phyloP scores from a whole-genome alignment of 2,329 filamentous ascomycete species.

The Neofusicoccum laricinum region DNA sequence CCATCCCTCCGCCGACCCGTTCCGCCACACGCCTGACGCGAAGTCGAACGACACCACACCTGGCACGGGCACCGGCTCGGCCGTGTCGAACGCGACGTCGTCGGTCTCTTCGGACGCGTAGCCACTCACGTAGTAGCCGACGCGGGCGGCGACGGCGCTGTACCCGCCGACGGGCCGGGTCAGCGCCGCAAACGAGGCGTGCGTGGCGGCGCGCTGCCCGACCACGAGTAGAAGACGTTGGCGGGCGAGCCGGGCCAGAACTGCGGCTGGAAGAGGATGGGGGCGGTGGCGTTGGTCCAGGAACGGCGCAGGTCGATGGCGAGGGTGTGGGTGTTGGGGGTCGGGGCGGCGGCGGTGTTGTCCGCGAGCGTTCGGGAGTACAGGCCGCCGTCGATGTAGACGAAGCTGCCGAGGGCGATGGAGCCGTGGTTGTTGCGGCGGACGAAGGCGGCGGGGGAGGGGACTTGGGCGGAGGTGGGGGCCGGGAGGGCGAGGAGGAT shows the following conservation, averaged over 20 bases:
- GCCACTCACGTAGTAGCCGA: background rate
- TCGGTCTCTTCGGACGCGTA: background rate
- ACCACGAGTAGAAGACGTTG: constrained; percentile 1
- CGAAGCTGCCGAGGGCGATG: background rate
- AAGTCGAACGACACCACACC: constrained; percentile 10
- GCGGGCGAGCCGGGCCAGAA: background rate
- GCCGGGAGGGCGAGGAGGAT: background rate
- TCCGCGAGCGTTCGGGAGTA: background rate
- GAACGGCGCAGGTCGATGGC: constrained; percentile 5
- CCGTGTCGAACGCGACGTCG: background rate
- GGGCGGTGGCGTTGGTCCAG: constrained; percentile 13
- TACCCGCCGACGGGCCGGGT: background rate
- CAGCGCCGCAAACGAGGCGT: background rate
- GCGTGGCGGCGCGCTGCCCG: background rate
- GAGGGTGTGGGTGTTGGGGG: background rate
- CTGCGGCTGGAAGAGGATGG: background rate
- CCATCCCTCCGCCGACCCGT: background rate
- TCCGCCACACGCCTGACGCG: background rate
- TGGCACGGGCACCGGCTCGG: background rate
- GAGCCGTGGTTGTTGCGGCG: background rate
- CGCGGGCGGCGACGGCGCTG: background rate
- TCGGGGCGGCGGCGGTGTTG: background rate
- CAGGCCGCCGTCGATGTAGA: constrained; percentile 9
- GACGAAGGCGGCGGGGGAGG: background rate
- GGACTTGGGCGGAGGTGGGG: background rate